Evolutionary conservation across 352 stramenopile species (phyloP).

Genomic region (Phytophthora brassicae): DNA sequence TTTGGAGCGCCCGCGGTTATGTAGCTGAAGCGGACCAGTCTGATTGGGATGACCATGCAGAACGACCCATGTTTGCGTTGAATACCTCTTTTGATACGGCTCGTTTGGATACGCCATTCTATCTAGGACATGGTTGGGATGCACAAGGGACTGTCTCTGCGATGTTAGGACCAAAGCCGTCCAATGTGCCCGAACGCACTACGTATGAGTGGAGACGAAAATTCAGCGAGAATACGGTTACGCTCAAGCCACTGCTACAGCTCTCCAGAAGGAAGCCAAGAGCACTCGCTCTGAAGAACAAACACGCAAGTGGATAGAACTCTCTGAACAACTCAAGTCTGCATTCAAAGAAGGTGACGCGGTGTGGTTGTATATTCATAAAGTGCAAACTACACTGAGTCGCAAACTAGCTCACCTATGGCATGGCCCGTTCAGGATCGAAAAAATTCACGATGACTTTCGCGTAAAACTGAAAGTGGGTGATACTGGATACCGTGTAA

Average conservation of each 20-base stretch:
- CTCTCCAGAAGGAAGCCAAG: slow-evolving; percentile 11
- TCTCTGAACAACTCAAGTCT: neutral
- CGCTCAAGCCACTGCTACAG: neutral
- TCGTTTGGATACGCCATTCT: slow-evolving; percentile 14
- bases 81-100: too few relatives aligned
- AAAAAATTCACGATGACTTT: neutral
- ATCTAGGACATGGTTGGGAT: slow-evolving; percentile 7
- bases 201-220: slow-evolving; percentile 8
- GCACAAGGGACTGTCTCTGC: neutral
- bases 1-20: slow-evolving; percentile 2
- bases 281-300: neutral
- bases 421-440: neutral
- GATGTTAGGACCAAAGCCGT: slow-evolving; percentile 8
- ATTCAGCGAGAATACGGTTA: slow-evolving; percentile 12
- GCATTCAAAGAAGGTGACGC: neutral
- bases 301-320: neutral
- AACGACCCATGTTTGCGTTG: too few relatives aligned
- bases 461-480: neutral
- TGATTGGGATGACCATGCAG: slow-evolving; percentile 15
- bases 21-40: slow-evolving; percentile 1
- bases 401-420: neutral
- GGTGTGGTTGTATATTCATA: neutral
- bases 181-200: neutral
- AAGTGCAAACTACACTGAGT: neutral
- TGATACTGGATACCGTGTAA: neutral